phyloP scores from a whole-genome alignment of 1,139 yeast genomes.

The Pichia sp. region DNA sequence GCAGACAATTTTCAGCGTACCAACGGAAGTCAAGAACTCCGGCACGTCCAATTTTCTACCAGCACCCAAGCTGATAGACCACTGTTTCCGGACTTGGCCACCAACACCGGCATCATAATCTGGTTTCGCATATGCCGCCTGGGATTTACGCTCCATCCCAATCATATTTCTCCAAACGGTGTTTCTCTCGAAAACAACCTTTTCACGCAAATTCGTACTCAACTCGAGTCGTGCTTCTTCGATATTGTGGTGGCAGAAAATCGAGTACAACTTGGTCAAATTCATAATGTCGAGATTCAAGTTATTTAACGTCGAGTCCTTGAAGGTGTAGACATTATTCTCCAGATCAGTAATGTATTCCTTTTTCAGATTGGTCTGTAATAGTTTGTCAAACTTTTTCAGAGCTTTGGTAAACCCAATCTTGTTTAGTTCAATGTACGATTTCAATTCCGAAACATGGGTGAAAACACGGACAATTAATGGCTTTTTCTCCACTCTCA shows the following conservation, averaged over 20 bases:
- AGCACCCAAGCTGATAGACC: slow-evolving; percentile 19
- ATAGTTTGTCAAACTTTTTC: slow-evolving; percentile 83
- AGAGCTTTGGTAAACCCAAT: slow-evolving; percentile 86
- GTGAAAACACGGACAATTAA: slow-evolving; percentile 62
- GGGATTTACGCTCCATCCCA: slow-evolving; percentile 70
- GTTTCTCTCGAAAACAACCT: slow-evolving; percentile 92
- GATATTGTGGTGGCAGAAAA: slow-evolving; percentile 33
- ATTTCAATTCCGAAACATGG: slow-evolving; percentile 71
- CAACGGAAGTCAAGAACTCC: slow-evolving; percentile 11
- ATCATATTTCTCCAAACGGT: slow-evolving; percentile 97
- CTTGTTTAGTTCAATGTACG: slow-evolving; percentile 71
- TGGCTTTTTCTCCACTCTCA: slow-evolving; percentile 60
- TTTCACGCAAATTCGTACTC: slow-evolving; percentile 74
- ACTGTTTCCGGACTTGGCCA: slow-evolving; percentile 10
- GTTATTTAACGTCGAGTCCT: slow-evolving; percentile 33
- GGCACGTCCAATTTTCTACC: slow-evolving; percentile 20
- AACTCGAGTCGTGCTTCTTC: slow-evolving; percentile 58
- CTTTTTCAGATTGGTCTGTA: slow-evolving; percentile 50
- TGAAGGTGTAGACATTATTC: slow-evolving; percentile 36
- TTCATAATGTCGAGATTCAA: slow-evolving; percentile 42
- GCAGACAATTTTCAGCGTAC: slow-evolving; percentile 33
- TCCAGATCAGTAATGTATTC: slow-evolving; percentile 36
- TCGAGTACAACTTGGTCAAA: slow-evolving; percentile 43
- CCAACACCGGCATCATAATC: slow-evolving; percentile 10
- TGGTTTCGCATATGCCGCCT: slow-evolving; percentile 36